phyloP scores from a whole-genome alignment of 1,284 basidiomycete species.

The Leccinum colubrinum region DNA sequence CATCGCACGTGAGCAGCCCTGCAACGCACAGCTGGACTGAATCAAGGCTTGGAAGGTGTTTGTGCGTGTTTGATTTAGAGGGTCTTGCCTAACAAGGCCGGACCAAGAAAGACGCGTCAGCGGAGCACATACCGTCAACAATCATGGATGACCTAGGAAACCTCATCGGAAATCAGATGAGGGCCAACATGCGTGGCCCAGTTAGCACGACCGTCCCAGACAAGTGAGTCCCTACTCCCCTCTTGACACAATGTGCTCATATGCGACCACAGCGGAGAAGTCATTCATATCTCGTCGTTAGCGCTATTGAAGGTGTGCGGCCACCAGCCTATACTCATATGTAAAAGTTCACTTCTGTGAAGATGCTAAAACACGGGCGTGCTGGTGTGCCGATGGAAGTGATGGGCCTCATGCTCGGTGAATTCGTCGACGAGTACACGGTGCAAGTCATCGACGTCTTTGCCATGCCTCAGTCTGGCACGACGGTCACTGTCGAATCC shows the following conservation, averaged over 20 bases:
- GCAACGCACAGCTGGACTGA: neutral
- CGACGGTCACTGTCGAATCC: conserved; percentile 97
- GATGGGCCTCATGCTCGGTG: conserved; percentile 99
- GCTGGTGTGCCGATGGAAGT: conserved; percentile 99
- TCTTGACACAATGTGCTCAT: conserved; percentile 9
- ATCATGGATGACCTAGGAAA: conserved; percentile 48
- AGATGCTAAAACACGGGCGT: conserved; percentile 99
- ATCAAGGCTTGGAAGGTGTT: conserved; percentile 15
- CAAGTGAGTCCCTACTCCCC: conserved; percentile 51
- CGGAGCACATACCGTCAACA: conserved; percentile 9
- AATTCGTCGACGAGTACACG: conserved; percentile 99
- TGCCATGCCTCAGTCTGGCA: conserved; percentile 99
- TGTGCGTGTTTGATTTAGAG: conserved; percentile 30
- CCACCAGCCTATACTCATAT: neutral
- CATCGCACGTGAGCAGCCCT: conserved; percentile 26
- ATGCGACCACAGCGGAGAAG: conserved; percentile 76
- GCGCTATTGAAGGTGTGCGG: conserved; percentile 82
- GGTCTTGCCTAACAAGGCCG: conserved; percentile 37
- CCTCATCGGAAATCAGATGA: conserved; percentile 51
- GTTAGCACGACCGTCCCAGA: conserved; percentile 61
- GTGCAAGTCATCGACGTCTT: conserved; percentile 98
- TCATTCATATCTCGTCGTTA: conserved; percentile 93
- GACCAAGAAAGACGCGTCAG: conserved; percentile 48
- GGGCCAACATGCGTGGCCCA: conserved; percentile 35
- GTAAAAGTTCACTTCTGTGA: conserved; percentile 8